Base-by-base conservation (phyloP, 371 early-diverging fungal genomes). In the Rhizopus delemar region DNA sequence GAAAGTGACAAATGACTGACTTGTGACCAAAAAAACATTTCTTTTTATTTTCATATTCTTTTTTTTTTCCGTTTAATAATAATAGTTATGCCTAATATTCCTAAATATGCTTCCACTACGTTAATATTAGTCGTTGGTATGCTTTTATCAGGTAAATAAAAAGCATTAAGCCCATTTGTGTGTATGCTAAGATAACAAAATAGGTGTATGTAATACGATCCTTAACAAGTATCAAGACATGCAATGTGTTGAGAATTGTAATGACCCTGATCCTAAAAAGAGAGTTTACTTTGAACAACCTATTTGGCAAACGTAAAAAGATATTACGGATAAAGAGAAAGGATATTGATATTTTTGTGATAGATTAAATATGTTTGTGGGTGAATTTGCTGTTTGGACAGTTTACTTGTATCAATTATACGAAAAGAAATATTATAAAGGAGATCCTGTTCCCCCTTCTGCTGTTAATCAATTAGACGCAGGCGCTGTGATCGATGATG, bases 281-380 rank as follows among this genome's bases (percentile, higher is more conserved):
- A 78, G 81, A 43, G 70, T 84, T 48, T 82, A 87, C 65, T 97
- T 93, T 84, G 96, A 95, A 72, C 98, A 97, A 74, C 98, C 98
- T n/a, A 80, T 95, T 13, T 95, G 92, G 93, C 96, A 97, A 82
- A 95, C 96, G 80, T 79, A 74, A 71, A 61, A 16, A 28, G 36
- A 15, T 2, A 35, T 35, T 22, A 45, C 22, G 34, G 2, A 39
- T 50, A 59, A 41, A 28, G 41, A 12, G 35, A n/a, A 38, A 13
- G 12, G 13, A 41, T 32, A 32, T 31, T 8, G 0, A 34, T 29
- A 11, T 39, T 16, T 48, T 16, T 6, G 29, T 22, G 4, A 28
- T 59, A 79, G 80, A 2, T 75, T 95, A 51, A 94, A 89, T 64
- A 97, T 97, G 98, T 97, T 96, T 76, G 74, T 93, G 43, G 98